These are phyloP conservation scores for Paxillus ammoniavirescens DNA, from an alignment of 768 basidiomycete genomes.

Conservation along the genomic window DNA sequence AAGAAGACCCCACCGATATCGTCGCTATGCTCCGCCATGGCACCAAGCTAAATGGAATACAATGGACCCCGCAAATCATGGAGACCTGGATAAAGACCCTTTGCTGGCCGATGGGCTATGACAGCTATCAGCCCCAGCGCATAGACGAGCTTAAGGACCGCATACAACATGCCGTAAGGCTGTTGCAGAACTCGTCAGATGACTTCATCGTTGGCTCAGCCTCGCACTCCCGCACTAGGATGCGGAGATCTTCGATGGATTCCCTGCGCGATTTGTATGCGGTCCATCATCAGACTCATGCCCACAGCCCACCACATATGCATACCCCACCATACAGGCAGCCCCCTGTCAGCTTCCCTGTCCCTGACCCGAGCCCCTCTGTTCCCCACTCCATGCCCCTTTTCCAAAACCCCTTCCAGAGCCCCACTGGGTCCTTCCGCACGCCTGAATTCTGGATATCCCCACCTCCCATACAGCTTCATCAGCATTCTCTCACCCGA, in stretches of 20 bases:
- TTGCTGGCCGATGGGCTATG: constrained; percentile 67
- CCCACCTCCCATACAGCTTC: not conserved
- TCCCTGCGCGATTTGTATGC: not conserved
- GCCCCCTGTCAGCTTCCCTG: not conserved
- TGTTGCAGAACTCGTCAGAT: constrained; percentile 19
- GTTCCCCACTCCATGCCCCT: constrained; percentile 1
- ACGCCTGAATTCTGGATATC: constrained; percentile 29
- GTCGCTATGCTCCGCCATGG: constrained; percentile 67
- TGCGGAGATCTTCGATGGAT: constrained; percentile 11
- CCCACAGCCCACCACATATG: not conserved
- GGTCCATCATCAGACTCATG: not conserved
- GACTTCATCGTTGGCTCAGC: constrained; percentile 6
- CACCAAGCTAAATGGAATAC: constrained; percentile 45
- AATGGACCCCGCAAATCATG: constrained; percentile 55
- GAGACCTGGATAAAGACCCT: constrained; percentile 56
- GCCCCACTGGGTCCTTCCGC: constrained; percentile 1
- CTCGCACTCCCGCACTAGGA: not conserved
- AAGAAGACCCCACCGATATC: constrained; percentile 64
- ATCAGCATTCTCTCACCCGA: not conserved
- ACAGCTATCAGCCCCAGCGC: constrained; percentile 42
- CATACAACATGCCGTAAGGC: constrained; percentile 52
- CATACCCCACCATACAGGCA: not conserved
- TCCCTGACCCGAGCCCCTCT: constrained; percentile 2
- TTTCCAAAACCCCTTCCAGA: constrained; percentile 9
- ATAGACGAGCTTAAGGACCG: constrained; percentile 45